Conservation (phyloP, 2,329 filamentous ascomycete genomes). For the Plenodomus lindquistii region DNA sequence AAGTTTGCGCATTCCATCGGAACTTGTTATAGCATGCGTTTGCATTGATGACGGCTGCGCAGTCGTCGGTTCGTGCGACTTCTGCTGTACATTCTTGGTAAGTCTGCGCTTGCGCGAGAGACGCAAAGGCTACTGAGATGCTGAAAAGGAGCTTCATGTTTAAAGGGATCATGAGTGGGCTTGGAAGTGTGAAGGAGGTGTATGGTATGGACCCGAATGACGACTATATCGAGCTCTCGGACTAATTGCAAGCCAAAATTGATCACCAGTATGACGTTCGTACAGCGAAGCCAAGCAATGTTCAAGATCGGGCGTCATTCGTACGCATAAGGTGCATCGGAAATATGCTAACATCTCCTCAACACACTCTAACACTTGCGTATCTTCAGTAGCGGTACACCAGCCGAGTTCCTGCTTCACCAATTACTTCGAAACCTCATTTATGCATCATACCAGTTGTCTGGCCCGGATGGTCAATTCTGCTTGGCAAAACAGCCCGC, state of each 20-base stretch:
- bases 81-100: constrained; percentile 29
- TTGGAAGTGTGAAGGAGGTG: not conserved
- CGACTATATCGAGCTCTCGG: not conserved
- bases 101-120: constrained; percentile 16
- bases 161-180: not conserved
- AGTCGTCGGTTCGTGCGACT: constrained; percentile 31
- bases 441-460: not conserved
- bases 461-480: constrained; percentile 2
- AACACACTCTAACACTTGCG: not conserved
- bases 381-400: not conserved
- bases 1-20: constrained; percentile 24
- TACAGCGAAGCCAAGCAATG: not conserved
- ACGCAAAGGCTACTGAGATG: constrained; percentile 9
- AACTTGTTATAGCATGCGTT: constrained; percentile 40
- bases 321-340: not conserved
- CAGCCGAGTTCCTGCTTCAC: not conserved
- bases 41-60: constrained; percentile 36
- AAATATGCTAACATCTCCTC: not conserved
- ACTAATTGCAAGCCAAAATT: not conserved
- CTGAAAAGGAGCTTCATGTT: constrained; percentile 20
- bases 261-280: not conserved
- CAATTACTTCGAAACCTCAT: not conserved
- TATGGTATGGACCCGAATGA: not conserved
- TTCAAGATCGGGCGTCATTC: not conserved
- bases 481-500: constrained; percentile 11